Evolutionary conservation across 805 yeast species (phyloP).

Genomic region (Scheffersomyces amazonensis): DNA sequence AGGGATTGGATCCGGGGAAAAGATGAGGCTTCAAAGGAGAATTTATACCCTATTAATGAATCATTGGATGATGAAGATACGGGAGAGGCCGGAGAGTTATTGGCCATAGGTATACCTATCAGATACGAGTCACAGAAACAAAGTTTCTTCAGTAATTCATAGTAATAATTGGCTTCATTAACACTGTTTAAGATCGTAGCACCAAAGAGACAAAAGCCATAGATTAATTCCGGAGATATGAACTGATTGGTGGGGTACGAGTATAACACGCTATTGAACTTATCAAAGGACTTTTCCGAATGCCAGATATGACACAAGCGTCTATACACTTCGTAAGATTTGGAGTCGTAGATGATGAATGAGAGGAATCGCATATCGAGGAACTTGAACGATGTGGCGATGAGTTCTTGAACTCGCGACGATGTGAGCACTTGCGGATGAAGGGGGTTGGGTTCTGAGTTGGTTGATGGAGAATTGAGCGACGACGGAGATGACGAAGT

Average conservation of each 20-base stretch:
- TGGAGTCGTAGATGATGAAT: background rate
- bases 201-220: conserved; percentile 1
- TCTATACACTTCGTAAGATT: background rate
- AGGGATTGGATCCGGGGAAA: conserved; percentile 1
- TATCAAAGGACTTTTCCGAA: background rate
- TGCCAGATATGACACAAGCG: background rate
- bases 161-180: conserved; percentile 1
- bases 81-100: background rate
- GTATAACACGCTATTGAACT: background rate
- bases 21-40: background rate
- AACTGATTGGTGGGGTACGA: conserved; percentile 2
- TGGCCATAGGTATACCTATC: background rate
- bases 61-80: background rate
- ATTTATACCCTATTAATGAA: background rate
- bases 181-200: background rate
- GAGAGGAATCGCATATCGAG: background rate
- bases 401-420: background rate
- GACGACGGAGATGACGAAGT: background rate
- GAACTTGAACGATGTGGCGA: background rate
- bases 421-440: background rate
- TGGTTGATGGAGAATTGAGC: background rate
- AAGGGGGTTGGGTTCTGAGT: background rate
- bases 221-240: conserved; percentile 4
- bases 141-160: background rate
- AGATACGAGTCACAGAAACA: background rate